Evolutionary conservation across 2,329 filamentous ascomycete genomes (phyloP), one percentile per base, ranked within the genome.

Genomic region (Massarina eburnea): DNA sequence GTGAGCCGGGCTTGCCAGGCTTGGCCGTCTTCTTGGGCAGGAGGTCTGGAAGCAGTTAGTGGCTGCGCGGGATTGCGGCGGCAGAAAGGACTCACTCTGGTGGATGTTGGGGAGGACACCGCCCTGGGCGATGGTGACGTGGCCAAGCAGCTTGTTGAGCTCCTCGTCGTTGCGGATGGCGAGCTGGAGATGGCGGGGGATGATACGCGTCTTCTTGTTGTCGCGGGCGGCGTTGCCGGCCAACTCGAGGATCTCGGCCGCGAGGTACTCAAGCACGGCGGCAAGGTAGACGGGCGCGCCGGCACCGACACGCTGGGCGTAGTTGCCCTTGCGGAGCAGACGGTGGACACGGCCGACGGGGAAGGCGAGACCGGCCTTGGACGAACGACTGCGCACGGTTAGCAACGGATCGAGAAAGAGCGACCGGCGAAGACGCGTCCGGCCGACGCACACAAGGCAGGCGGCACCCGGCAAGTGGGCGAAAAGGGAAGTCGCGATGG

Each of bases 121-220:
- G 80, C 90, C 91, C 79, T 96, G 91, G 73, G 91, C 91, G 68
- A 96, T 96, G 73, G 91, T 96, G 76, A 96, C 91, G 73, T 95
- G 90, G 48, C 91, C 91, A 58, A 96, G 82, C 54, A 95, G 86
- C 84, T 96, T 97, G 88, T 97, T 96, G 88, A 97, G 76, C 79
- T 99, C 94, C 84, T 97, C 92, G 76, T 97, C 92, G 80, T 96
- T 96, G 71, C 94, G 87, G 81, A 99, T 99, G 77, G 94, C 94
- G 65, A 99, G 90, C 81, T 99, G 94, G 38, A 99, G 85, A 78
- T 99, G 94, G 77, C 94, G 91, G 59, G 94, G 94, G 52, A 97
- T 99, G 80, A 99, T 99, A 88, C 94, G 91, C 58, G 92, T 99
- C 88, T 97, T 97, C 89, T 99, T 99, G 86, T 97, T 96, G 80